Conservation (phyloP, 768 basidiomycete species). For the Tricholomella constricta region DNA sequence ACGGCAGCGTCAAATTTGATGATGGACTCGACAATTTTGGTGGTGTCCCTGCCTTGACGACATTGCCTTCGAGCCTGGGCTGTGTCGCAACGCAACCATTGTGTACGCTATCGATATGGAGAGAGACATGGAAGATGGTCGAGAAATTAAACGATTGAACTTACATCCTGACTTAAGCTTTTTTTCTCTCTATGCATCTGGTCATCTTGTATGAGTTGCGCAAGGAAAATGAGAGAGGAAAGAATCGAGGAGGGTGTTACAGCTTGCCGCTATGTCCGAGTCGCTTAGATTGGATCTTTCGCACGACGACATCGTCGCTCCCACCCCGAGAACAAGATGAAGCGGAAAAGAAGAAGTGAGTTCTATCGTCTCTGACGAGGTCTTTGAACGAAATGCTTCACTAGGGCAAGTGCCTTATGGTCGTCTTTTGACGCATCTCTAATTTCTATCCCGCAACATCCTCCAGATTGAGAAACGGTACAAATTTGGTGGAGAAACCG, state of each 20-base stretch:
- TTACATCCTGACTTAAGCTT: slow-evolving; percentile 93
- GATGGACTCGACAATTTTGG: slow-evolving; percentile 86
- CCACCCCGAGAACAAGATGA: slow-evolving; percentile 34
- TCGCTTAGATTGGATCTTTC: too few species aligned
- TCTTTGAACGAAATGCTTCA: slow-evolving; percentile 8
- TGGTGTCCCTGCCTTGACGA: slow-evolving; percentile 83
- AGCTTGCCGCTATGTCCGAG: too few species aligned
- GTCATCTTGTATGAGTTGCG: slow-evolving; percentile 16
- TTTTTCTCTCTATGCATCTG: slow-evolving; percentile 65
- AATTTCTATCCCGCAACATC: slow-evolving; percentile 32
- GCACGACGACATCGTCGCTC: slow-evolving; percentile 26
- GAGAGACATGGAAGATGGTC: neutral
- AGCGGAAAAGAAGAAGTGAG: slow-evolving; percentile 47
- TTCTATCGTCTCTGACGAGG: neutral
- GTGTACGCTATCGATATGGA: slow-evolving; percentile 69
- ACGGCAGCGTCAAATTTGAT: slow-evolving; percentile 88
- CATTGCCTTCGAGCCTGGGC: slow-evolving; percentile 79
- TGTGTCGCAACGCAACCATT: slow-evolving; percentile 81
- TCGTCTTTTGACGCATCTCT: slow-evolving; percentile 66
- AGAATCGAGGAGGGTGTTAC: too few species aligned
- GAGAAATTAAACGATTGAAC: slow-evolving; percentile 20
- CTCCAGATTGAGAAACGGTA: slow-evolving; percentile 63
- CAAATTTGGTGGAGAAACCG: slow-evolving; percentile 75
- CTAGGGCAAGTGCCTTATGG: slow-evolving; percentile 68
- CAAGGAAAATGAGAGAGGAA: neutral